Conservation (phyloP, 345 rosid genomes). For the Acer negundo region DNA sequence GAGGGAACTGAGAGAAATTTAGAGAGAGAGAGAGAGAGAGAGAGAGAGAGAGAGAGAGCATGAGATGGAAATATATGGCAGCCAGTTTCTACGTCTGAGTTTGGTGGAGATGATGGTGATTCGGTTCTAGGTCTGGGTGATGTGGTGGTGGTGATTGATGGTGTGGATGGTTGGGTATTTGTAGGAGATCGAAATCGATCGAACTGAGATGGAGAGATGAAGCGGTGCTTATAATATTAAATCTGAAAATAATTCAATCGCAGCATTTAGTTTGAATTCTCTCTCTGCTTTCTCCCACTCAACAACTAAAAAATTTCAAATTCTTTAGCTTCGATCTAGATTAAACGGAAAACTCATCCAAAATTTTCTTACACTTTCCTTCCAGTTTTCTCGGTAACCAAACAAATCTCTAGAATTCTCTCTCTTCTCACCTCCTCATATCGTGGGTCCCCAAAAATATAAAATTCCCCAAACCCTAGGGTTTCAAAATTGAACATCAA, state of each 20-base stretch:
- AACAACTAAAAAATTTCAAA: background rate
- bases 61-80: too few relatives aligned
- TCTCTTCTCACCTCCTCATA: background rate
- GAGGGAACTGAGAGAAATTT: too few relatives aligned
- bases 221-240: background rate
- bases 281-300: background rate
- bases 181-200: too few relatives aligned
- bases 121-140: too few relatives aligned
- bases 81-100: too few relatives aligned
- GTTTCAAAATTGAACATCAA: constrained; percentile 21
- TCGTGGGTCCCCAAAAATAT: background rate
- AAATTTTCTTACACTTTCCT: background rate
- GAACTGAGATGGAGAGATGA: too few relatives aligned
- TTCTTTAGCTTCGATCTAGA: background rate
- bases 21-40: too few relatives aligned
- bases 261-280: constrained; percentile 15
- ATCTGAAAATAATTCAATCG: background rate
- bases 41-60: too few relatives aligned
- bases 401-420: background rate
- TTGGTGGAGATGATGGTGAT: too few relatives aligned
- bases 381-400: constrained; percentile 24
- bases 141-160: too few relatives aligned
- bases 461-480: constrained; percentile 14
- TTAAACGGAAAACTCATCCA: background rate
- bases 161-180: too few relatives aligned